phyloP scores from a whole-genome alignment of 2,329 filamentous ascomycete genomes.

The Alternaria burnsii region DNA sequence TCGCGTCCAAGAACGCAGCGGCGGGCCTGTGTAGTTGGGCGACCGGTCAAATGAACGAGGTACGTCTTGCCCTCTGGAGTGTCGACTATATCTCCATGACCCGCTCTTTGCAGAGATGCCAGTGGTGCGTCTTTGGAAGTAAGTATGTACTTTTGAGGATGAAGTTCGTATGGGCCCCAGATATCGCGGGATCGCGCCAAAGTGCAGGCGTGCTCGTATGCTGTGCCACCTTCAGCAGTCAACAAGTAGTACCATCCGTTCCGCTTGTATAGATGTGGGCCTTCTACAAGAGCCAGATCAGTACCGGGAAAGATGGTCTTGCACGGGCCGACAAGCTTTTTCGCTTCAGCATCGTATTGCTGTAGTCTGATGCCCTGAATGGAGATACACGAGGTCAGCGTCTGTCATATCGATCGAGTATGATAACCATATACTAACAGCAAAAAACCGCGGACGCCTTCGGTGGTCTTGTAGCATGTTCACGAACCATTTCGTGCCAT shows the following conservation, averaged over 20 bases:
- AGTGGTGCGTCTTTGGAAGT: conserved; percentile 50
- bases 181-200: conserved; percentile 51
- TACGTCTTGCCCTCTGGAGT: conserved; percentile 45
- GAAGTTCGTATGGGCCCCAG: conserved; percentile 54
- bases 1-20: conserved; percentile 50
- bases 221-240: conserved; percentile 52
- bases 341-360: conserved; percentile 62
- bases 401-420: background rate
- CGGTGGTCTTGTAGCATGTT: conserved; percentile 51
- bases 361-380: conserved; percentile 62
- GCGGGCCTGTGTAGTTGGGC: conserved; percentile 43
- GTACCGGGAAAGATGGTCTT: conserved; percentile 65
- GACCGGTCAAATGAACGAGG: conserved; percentile 46
- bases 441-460: conserved; percentile 54
- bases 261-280: conserved; percentile 48
- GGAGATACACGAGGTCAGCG: background rate
- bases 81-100: conserved; percentile 51
- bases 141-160: conserved; percentile 54
- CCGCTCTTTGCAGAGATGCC: conserved; percentile 45
- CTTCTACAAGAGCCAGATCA: conserved; percentile 57
- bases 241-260: conserved; percentile 50
- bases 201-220: conserved; percentile 51
- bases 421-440: conserved; percentile 39
- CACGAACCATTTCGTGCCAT: conserved; percentile 50
- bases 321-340: conserved; percentile 63